phyloP scores from a whole-genome alignment of 805 yeast genomes.

The Cyberlindnera maritima region DNA sequence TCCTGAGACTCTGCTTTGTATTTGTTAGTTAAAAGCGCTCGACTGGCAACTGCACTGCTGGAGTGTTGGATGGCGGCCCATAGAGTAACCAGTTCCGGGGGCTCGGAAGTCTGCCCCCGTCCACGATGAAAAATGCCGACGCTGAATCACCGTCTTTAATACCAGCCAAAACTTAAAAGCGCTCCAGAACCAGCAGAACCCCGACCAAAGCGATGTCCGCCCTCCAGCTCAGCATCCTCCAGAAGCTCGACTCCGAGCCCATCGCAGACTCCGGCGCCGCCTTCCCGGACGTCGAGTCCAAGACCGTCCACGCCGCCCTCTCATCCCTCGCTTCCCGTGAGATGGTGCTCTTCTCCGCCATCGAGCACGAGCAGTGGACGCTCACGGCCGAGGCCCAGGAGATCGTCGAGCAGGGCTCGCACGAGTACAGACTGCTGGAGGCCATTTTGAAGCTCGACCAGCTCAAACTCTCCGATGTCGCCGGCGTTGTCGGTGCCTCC shows the following conservation, averaged over 20 bases:
- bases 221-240: constrained; percentile 59
- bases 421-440: constrained; percentile 79
- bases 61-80: too few species aligned
- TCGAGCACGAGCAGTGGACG: constrained; percentile 73
- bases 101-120: background rate
- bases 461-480: constrained; percentile 75
- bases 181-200: background rate
- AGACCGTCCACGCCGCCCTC: constrained; percentile 74
- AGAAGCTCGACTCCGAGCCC: constrained; percentile 59
- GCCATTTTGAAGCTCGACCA: constrained; percentile 76
- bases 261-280: constrained; percentile 67
- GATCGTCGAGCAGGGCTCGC: constrained; percentile 79
- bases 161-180: background rate
- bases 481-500: constrained; percentile 42
- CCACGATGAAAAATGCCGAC: background rate
- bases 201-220: constrained; percentile 51
- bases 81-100: too few species aligned
- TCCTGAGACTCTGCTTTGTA: too few species aligned
- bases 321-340: constrained; percentile 81
- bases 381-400: constrained; percentile 82
- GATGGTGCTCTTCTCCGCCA: constrained; percentile 70
- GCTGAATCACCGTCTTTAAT: background rate
- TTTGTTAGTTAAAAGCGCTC: too few species aligned
- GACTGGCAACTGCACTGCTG: too few species aligned
- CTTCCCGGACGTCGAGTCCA: constrained; percentile 65